A percentile compares a stretch with the other conserved stretches of the same genome.
phyloP scores from a whole-genome alignment of 2,329 filamentous ascomycete species.

The Cladosporium sp. region DNA sequence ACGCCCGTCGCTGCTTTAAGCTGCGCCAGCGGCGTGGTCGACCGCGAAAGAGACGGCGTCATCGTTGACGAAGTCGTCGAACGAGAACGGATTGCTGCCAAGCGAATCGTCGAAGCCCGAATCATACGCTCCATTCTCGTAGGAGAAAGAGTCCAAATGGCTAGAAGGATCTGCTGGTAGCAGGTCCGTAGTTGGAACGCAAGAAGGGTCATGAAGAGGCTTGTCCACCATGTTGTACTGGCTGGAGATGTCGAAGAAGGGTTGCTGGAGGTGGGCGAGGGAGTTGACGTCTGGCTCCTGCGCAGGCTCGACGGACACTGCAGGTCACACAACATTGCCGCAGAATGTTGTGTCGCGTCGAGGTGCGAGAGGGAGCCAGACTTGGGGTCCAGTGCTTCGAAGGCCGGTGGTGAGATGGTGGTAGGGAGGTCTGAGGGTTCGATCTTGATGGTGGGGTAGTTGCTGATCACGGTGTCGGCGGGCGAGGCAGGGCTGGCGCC shows the following conservation, averaged over 20 bases:
- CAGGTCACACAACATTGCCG: conserved; percentile 99
- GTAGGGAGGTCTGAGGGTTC: conserved; percentile 32
- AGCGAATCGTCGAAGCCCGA: conserved; percentile 35
- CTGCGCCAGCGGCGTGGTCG: conserved; percentile 46
- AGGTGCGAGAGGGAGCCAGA: conserved; percentile 24
- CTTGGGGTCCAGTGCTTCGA: conserved; percentile 29
- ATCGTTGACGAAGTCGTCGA: conserved; percentile 42
- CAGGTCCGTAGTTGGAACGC: conserved; percentile 34
- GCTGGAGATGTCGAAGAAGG: conserved; percentile 23
- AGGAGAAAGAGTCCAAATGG: conserved; percentile 39
- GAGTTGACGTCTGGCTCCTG: conserved; percentile 27
- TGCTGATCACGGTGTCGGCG: conserved; percentile 27
- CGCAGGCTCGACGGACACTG: conserved; percentile 82
- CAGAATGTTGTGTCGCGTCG: conserved; percentile 97
- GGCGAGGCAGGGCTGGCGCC: conserved; percentile 31
- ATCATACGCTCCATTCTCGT: conserved; percentile 37
- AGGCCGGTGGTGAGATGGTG: conserved; percentile 28
- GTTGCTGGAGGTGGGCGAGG: conserved; percentile 20
- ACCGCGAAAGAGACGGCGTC: conserved; percentile 45
- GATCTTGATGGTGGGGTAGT: conserved; percentile 31
- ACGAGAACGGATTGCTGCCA: conserved; percentile 33
- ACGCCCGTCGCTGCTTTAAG: conserved; percentile 50
- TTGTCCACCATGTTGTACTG: conserved; percentile 28
- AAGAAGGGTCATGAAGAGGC: conserved; percentile 35
- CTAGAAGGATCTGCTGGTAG: conserved; percentile 35